Base-by-base conservation (phyloP, 2,329 filamentous ascomycete species). In the Shiraia sp. region DNA sequence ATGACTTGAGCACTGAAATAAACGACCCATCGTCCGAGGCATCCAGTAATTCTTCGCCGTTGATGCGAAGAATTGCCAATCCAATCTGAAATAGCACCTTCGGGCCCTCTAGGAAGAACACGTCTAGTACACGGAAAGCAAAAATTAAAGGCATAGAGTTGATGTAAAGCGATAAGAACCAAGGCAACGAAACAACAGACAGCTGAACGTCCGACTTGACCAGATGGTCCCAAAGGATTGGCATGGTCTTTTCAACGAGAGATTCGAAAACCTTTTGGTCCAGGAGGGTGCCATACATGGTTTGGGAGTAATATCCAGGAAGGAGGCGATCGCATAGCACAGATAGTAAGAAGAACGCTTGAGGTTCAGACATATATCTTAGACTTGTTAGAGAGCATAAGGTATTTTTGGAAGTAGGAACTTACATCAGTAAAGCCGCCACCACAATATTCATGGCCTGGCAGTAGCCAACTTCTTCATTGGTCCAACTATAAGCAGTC, bases 361-460 rank as follows among this genome's bases (percentile, higher is more conserved):
- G 93, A 0, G 87, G 72, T 71, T 99, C 93, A 7, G 91, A 97
- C 84, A 95, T 95, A 75, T 97, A 97, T 59, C 81, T 85, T 59
- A 15, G 25, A 17, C 31, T n/a, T 28, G 55, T 72, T 53, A 71
- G 63, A 22, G 19, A 22, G 19, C 60, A 38, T 37, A 35, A 28
- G 45, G 38, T 36, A 22, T 10, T 36, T 10, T 16, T 32, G 16
- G 12, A 30, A 44, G 53, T 51, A 34, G 27, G 52, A 36, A 72
- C 79, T 53, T 74, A 85, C 77, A 99, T 99, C 57, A 99, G 79
- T 43, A 99, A 75, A n/a, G 93, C 93, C 13, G 93, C 93, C 40
- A 96, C 92, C 24, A 99, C 93, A 57, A 99, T 99, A 70, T 99
- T 99, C 93, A 99, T 99, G 49, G 93, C 93, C 72, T 99, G 93